Evolutionary conservation across 2,329 filamentous ascomycete species (phyloP).

Genomic region (Phialocephala sp.): DNA sequence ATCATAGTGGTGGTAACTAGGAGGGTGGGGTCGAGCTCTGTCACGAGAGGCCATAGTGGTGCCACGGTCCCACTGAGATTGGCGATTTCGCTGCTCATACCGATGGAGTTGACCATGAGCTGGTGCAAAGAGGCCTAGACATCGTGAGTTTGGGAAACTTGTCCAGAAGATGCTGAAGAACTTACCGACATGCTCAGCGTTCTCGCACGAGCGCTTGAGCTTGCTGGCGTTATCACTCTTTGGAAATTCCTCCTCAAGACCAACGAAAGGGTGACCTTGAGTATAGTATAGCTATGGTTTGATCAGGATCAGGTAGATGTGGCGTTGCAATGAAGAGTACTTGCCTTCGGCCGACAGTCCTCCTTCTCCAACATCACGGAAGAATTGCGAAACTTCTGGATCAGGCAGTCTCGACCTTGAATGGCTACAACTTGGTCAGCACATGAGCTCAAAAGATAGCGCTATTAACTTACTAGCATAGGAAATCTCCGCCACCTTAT

Average conservation of each 20-base stretch:
- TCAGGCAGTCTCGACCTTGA: slow-evolving; percentile 87
- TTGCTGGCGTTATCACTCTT: slow-evolving; percentile 84
- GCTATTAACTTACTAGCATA: slow-evolving; percentile 78
- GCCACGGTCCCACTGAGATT: slow-evolving; percentile 82
- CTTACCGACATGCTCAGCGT: slow-evolving; percentile 82
- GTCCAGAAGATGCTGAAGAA: slow-evolving; percentile 33
- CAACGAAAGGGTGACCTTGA: slow-evolving; percentile 62
- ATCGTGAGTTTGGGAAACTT: slow-evolving; percentile 1
- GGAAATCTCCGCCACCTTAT: slow-evolving; percentile 87
- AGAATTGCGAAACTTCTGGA: slow-evolving; percentile 96
- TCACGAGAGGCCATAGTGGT: slow-evolving; percentile 66
- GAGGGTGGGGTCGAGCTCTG: no score
- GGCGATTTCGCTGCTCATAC: slow-evolving; percentile 73
- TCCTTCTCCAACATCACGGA: slow-evolving; percentile 89
- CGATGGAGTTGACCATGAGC: slow-evolving; percentile 75
- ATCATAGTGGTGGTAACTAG: background rate
- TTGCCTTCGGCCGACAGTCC: slow-evolving; percentile 83
- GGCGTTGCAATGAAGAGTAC: slow-evolving; percentile 43
- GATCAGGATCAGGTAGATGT: slow-evolving; percentile 39
- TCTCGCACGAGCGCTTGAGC: slow-evolving; percentile 85
- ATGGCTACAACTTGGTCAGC: slow-evolving; percentile 64
- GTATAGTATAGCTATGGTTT: slow-evolving; percentile 60
- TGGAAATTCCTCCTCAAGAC: slow-evolving; percentile 78
- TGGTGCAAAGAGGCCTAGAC: slow-evolving; percentile 78
- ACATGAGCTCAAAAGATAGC: slow-evolving; percentile 10